Evolutionary conservation across 441 rosid genomes (phyloP).

Genomic region (Erodium texanum): DNA sequence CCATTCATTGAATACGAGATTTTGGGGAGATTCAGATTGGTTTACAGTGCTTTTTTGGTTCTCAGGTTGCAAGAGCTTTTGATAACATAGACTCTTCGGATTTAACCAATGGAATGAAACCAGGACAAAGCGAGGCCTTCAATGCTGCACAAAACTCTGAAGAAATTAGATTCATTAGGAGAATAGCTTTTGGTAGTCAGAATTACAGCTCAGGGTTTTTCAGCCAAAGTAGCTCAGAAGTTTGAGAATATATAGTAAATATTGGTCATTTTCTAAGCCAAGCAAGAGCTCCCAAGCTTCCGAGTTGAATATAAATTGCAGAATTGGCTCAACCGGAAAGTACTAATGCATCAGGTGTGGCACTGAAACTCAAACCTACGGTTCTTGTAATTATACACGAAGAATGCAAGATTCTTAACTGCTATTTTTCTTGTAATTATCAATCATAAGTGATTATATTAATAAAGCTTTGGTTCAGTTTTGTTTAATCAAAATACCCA

Average conservation of each 20-base stretch:
- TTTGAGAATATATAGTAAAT: conserved; percentile 28
- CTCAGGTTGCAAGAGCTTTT: conserved; percentile 80
- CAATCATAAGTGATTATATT: not conserved
- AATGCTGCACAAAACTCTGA: conserved; percentile 76
- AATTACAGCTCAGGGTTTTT: conserved; percentile 66
- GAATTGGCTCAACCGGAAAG: conserved; percentile 12
- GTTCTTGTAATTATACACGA: conserved; percentile 21
- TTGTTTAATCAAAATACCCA: not conserved
- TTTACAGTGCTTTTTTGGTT: conserved; percentile 12
- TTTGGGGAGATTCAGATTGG: not conserved
- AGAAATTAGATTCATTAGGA: conserved; percentile 72
- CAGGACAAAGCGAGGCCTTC: conserved; percentile 77
- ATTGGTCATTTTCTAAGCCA: not conserved
- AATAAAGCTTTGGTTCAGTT: not conserved
- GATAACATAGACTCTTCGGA: conserved; percentile 57
- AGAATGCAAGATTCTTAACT: too few species aligned
- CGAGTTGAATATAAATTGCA: conserved; percentile 8
- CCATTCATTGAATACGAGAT: not conserved
- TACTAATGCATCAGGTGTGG: not conserved
- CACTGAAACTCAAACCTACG: conserved; percentile 15
- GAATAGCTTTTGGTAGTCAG: conserved; percentile 90
- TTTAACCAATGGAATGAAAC: conserved; percentile 77
- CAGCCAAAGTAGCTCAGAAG: conserved; percentile 28
- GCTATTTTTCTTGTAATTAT: not conserved
- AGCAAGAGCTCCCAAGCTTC: conserved; percentile 1